Percentiles rank a stretch among this genome's conserved stretches.
Evolutionary conservation across 176 grass and related monocot genomes (phyloP).

Genomic region (Melocanna baccifera): DNA sequence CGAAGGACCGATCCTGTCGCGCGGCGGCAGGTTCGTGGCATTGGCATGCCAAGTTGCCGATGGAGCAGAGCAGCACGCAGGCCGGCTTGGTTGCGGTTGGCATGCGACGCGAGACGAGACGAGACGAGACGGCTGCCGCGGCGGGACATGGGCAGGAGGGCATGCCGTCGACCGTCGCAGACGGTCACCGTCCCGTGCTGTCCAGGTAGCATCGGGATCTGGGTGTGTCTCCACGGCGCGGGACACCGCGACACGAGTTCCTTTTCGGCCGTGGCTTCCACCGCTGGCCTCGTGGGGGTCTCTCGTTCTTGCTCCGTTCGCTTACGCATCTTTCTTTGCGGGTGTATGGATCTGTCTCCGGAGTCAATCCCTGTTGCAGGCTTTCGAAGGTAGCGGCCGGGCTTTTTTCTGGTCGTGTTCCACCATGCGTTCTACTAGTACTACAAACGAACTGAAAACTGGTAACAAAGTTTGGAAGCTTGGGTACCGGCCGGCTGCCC

Average conservation of each 20-base stretch:
- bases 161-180: not conserved
- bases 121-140: not conserved
- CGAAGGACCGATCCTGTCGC: not conserved
- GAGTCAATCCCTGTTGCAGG: conserved; percentile 13
- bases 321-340: not conserved
- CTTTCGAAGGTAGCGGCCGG: conserved; percentile 23
- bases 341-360: not conserved
- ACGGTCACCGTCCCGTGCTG: not conserved
- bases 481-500: not conserved
- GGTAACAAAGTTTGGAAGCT: not conserved
- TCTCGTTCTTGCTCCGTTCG: not conserved
- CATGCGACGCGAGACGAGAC: not conserved
- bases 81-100: not conserved
- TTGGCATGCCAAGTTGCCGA: not conserved
- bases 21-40: not conserved
- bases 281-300: not conserved
- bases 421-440: not conserved
- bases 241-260: not conserved
- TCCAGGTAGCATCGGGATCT: conserved; percentile 27
- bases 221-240: conserved; percentile 21
- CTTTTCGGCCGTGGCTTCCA: not conserved
- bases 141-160: not conserved
- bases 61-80: not conserved
- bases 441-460: not conserved
- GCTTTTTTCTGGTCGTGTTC: conserved; percentile 26